Percentiles rank a stretch among this genome's conserved stretches.
These are phyloP conservation scores for Nannochloropsis oceanica DNA, from an alignment of 108 stramenopile genomes.

Conservation along the genomic window DNA sequence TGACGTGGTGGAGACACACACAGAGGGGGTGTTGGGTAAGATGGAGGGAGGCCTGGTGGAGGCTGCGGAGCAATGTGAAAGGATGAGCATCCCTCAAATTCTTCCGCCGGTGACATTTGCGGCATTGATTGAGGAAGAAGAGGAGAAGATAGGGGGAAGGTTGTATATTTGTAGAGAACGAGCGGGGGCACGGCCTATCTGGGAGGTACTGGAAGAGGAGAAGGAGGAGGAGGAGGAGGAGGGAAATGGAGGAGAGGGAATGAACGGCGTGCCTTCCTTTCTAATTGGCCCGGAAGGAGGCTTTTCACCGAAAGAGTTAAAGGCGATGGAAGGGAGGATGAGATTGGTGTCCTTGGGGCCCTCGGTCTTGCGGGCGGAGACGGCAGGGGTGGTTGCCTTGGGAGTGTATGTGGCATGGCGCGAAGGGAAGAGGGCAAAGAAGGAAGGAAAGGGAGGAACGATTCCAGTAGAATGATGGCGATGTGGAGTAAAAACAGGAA, in stretches of 20 bases:
- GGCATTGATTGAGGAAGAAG: not conserved
- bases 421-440: not conserved
- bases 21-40: not conserved
- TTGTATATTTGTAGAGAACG: not conserved
- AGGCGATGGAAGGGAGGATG: not conserved
- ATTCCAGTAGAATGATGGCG: no score
- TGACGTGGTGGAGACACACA: not conserved
- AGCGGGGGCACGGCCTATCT: not conserved
- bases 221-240: not conserved
- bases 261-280: not conserved
- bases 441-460: not conserved
- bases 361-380: conserved; percentile 27
- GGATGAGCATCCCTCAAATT: conserved; percentile 12
- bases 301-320: conserved; percentile 13
- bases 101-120: not conserved
- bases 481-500: no score
- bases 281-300: conserved; percentile 29
- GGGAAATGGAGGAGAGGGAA: not conserved
- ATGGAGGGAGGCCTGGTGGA: not conserved
- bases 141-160: not conserved
- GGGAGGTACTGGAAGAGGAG: not conserved
- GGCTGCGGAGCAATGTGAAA: conserved; percentile 34
- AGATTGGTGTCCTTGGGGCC: conserved; percentile 16
- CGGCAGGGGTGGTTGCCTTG: conserved; percentile 4
- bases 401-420: not conserved